Percentiles rank a stretch among this genome's conserved stretches.
Conservation (phyloP, 1,139 yeast species). For the Hemisphaericaspora lyxosophila region DNA sequence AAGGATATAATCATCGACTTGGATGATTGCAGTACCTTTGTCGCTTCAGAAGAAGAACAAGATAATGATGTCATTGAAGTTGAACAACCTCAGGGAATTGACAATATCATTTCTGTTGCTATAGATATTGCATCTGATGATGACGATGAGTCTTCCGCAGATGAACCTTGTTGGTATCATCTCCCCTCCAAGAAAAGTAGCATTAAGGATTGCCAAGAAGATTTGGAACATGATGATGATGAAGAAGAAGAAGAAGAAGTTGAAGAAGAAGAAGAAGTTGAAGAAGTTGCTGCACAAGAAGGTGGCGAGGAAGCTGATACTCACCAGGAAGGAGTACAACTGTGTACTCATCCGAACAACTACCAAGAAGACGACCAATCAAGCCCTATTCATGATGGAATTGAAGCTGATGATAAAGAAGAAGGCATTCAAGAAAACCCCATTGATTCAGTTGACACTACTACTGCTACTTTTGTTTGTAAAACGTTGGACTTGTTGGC, state of each 20-base stretch:
- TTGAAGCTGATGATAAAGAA: slow-evolving; percentile 2
- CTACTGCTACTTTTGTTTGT: no score
- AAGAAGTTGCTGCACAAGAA: slow-evolving; percentile 9
- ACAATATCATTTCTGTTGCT: no score
- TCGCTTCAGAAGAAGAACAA: not conserved
- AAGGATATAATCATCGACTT: not conserved
- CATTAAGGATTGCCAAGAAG: not conserved
- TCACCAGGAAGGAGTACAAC: no score
- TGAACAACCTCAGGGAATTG: not conserved
- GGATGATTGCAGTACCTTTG: not conserved
- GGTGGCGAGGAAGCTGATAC: no score
- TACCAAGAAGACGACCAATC: slow-evolving; percentile 3
- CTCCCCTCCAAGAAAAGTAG: no score
- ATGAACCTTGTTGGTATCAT: no score
- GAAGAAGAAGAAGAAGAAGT: slow-evolving; percentile 1
- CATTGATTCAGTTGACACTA: no score
- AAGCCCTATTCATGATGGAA: slow-evolving; percentile 3
- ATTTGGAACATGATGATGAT: not conserved
- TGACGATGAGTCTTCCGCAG: not conserved
- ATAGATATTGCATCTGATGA: not conserved
- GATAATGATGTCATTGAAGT: not conserved
- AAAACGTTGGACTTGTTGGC: no score
- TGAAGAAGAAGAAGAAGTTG: slow-evolving; percentile 6
- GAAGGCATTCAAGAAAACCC: no score
- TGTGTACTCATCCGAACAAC: no score